These are phyloP conservation scores for Chaetomium globosum DNA, from an alignment of 2,329 filamentous ascomycete species.

Conservation along the genomic window DNA sequence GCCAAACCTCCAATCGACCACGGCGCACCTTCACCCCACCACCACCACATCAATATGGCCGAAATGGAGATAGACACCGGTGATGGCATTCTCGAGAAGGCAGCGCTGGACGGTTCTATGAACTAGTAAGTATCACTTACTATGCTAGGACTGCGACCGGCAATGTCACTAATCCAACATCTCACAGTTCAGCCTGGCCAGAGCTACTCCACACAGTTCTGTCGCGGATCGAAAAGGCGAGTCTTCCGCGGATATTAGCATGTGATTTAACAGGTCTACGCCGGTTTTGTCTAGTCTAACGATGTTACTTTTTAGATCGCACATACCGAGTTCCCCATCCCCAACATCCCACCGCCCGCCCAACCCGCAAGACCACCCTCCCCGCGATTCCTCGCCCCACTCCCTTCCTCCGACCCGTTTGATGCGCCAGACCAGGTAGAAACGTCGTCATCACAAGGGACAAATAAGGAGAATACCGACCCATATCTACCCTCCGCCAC, in stretches of 20 bases:
- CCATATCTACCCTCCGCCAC: conserved; percentile 46
- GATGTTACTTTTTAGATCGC: conserved; percentile 61
- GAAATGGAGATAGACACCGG: conserved; percentile 60
- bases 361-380: conserved; percentile 47
- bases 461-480: conserved; percentile 69
- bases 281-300: conserved; percentile 21
- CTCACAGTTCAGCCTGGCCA: conserved; percentile 68
- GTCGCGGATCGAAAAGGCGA: conserved; percentile 66
- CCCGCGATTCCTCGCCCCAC: conserved; percentile 50
- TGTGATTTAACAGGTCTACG: neutral
- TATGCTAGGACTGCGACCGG: neutral
- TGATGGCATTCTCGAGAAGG: conserved; percentile 51
- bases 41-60: conserved; percentile 36
- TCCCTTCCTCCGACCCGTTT: conserved; percentile 49
- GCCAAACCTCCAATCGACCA: conserved; percentile 13
- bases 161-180: conserved; percentile 19
- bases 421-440: conserved; percentile 48
- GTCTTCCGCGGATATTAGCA: neutral
- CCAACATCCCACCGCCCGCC: conserved; percentile 54
- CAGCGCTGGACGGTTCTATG: conserved; percentile 57
- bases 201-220: conserved; percentile 66
- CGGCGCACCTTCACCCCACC: conserved; percentile 19
- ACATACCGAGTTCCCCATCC: conserved; percentile 73
- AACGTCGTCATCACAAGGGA: conserved; percentile 54
- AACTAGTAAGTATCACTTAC: conserved; percentile 54